Conservation (phyloP, 1,284 basidiomycete species). For the Amylostereum areolatum region DNA sequence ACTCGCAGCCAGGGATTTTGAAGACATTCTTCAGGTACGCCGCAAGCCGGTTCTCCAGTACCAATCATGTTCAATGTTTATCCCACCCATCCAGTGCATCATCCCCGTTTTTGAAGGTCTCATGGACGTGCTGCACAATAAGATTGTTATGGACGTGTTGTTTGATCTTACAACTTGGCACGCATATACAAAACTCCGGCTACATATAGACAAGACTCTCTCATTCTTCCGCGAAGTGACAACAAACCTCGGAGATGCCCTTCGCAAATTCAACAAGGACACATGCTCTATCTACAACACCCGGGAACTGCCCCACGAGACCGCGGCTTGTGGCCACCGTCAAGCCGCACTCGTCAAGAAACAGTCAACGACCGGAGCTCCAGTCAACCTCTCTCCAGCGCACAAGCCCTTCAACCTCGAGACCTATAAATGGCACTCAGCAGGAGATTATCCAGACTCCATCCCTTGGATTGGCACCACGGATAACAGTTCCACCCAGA, state of each 20-base stretch:
- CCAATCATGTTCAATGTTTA: neutral
- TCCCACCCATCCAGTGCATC: constrained; percentile 1
- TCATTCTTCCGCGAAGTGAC: constrained; percentile 13
- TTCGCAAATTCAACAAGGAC: constrained; percentile 12
- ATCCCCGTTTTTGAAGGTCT: constrained; percentile 17
- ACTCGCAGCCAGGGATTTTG: constrained; percentile 25
- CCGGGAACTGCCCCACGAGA: constrained; percentile 21
- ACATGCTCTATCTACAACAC: constrained; percentile 7
- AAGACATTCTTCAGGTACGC: constrained; percentile 26
- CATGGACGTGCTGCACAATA: constrained; percentile 15
- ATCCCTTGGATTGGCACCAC: constrained; percentile 1
- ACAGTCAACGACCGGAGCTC: neutral
- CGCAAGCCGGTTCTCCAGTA: constrained; percentile 14
- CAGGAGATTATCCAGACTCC: neutral
- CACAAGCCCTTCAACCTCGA: neutral
- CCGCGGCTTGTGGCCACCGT: constrained; percentile 13
- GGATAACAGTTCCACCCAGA: constrained; percentile 10
- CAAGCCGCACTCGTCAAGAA: neutral
- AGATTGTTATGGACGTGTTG: constrained; percentile 14
- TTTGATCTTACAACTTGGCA: constrained; percentile 21
- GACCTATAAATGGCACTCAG: constrained; percentile 3
- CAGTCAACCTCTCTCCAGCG: too few species aligned
- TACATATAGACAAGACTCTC: constrained; percentile 22
- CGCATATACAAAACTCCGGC: constrained; percentile 22
- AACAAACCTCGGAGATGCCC: constrained; percentile 7